Evolutionary conservation across 1,284 basidiomycete species (phyloP).

Genomic region (Anthracocystis walkeri): DNA sequence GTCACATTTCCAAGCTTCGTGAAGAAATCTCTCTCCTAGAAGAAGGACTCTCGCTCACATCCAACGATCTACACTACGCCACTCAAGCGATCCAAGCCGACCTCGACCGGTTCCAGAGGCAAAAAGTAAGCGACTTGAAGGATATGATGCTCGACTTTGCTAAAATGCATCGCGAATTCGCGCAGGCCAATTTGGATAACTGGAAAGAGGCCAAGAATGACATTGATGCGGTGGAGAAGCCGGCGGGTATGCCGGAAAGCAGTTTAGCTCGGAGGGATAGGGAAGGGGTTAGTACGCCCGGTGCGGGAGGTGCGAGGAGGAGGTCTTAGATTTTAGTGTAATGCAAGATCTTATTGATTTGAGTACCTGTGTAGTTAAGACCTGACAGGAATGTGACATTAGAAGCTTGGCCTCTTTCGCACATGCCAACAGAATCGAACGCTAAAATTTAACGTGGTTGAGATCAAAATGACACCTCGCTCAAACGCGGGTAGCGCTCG

Average conservation of each 20-base stretch:
- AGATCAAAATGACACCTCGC: background rate
- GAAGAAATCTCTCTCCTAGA: constrained; percentile 79
- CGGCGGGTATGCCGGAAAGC: constrained; percentile 55
- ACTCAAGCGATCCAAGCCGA: constrained; percentile 96
- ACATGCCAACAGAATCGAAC: no score
- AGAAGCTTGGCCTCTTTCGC: no score
- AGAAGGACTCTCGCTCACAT: constrained; percentile 61
- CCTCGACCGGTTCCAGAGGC: constrained; percentile 95
- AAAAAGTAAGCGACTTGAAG: constrained; percentile 94
- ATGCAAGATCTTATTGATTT: background rate
- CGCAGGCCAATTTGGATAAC: constrained; percentile 85
- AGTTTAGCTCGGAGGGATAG: constrained; percentile 44
- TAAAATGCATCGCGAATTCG: constrained; percentile 84
- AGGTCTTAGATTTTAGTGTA: constrained; percentile 13
- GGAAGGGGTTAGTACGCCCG: constrained; percentile 24
- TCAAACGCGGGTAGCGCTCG: background rate
- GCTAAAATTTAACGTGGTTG: background rate
- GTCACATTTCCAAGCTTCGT: constrained; percentile 90
- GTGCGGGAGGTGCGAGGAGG: constrained; percentile 12
- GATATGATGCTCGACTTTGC: constrained; percentile 93
- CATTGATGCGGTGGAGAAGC: constrained; percentile 81
- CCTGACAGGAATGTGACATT: background rate
- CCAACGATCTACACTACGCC: constrained; percentile 84
- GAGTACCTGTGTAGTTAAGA: no score
- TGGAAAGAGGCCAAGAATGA: constrained; percentile 96